A percentile compares a stretch with the other conserved stretches of the same genome.
phyloP scores from a whole-genome alignment of 2,329 filamentous ascomycete genomes.

The Talaromyces islandicus region DNA sequence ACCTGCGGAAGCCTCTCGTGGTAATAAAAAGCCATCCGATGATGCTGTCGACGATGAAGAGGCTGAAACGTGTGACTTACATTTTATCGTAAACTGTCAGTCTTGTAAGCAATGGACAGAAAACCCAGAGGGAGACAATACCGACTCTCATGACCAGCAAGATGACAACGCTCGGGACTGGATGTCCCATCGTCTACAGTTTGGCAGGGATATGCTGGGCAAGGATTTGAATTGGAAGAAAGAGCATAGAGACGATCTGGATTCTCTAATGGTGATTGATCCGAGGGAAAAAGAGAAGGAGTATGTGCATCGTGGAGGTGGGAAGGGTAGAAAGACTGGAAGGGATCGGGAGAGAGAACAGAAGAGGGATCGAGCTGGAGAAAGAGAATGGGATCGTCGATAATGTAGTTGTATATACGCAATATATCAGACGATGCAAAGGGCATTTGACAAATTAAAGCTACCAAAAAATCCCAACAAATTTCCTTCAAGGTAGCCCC shows the following conservation, averaged over 20 bases:
- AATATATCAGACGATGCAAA: neutral
- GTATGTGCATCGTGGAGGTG: conserved; percentile 52
- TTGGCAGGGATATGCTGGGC: conserved; percentile 81
- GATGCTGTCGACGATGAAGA: conserved; percentile 51
- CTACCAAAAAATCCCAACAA: neutral
- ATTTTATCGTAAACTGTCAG: conserved; percentile 93
- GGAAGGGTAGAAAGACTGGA: conserved; percentile 51
- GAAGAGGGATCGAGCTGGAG: conserved; percentile 26
- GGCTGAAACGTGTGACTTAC: conserved; percentile 76
- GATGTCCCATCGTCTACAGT: conserved; percentile 80
- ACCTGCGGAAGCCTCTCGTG: conserved; percentile 3
- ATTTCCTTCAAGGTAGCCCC: neutral
- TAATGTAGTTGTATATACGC: neutral
- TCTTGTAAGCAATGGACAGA: conserved; percentile 79
- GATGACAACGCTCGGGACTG: conserved; percentile 56
- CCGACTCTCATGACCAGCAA: conserved; percentile 42
- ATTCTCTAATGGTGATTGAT: conserved; percentile 78
- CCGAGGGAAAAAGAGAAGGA: conserved; percentile 75
- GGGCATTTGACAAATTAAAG: neutral
- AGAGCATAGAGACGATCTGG: conserved; percentile 68
- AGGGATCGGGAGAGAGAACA: conserved; percentile 33
- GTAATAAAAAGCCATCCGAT: neutral
- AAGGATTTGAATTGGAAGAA: conserved; percentile 86
- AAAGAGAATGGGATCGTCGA: conserved; percentile 30
- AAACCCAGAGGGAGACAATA: conserved; percentile 40